Conservation (phyloP, 2,329 filamentous ascomycete genomes). For the Colletotrichum sp. region DNA sequence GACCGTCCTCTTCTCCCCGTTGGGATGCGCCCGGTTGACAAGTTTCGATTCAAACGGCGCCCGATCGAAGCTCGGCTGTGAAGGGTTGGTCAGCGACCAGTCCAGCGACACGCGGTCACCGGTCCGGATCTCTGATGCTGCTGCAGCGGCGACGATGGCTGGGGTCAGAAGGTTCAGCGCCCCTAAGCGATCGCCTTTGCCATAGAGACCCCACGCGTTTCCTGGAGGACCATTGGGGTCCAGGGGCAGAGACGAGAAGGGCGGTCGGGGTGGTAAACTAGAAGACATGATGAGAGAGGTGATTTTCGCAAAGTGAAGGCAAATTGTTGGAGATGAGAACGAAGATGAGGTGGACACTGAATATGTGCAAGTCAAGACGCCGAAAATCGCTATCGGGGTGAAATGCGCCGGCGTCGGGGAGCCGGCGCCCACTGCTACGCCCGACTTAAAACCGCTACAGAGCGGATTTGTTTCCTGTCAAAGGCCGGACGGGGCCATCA, state of each 20-base stretch:
- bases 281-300: background rate
- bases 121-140: conserved; percentile 24
- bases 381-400: background rate
- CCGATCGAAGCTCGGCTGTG: conserved; percentile 36
- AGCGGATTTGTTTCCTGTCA: background rate
- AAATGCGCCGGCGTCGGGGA: background rate
- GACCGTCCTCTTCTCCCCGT: conserved; percentile 29
- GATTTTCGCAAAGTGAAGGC: background rate
- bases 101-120: conserved; percentile 36
- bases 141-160: conserved; percentile 34
- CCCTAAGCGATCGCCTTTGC: conserved; percentile 54
- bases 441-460: background rate
- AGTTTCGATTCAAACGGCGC: conserved; percentile 33
- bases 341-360: background rate
- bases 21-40: conserved; percentile 41
- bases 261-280: background rate
- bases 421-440: background rate
- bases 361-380: background rate
- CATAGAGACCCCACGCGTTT: conserved; percentile 64
- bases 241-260: conserved; percentile 46
- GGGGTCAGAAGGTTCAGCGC: conserved; percentile 62
- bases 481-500: rapidly evolving
- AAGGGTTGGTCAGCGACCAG: conserved; percentile 36
- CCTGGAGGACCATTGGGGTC: conserved; percentile 52
- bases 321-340: background rate